Percentiles rank a stretch among this genome's conserved stretches.
phyloP scores from a whole-genome alignment of 805 yeast species.

The Pichia phayaonensis region DNA sequence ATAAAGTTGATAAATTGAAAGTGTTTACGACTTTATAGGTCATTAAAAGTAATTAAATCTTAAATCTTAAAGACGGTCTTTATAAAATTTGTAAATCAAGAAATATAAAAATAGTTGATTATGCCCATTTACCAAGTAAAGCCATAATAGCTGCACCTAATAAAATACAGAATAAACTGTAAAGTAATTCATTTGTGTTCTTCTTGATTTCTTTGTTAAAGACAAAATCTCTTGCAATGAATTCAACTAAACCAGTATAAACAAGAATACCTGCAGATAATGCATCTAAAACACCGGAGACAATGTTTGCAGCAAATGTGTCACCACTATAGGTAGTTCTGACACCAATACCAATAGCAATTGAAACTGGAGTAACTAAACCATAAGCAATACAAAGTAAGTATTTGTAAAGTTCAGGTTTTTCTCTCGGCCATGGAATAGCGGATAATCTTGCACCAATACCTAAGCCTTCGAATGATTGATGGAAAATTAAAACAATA shows the following conservation, averaged over 20 bases:
- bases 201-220: constrained; percentile 50
- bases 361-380: constrained; percentile 60
- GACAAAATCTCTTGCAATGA: constrained; percentile 66
- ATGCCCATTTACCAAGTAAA: constrained; percentile 65
- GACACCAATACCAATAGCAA: constrained; percentile 70
- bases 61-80: neutral
- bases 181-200: constrained; percentile 39
- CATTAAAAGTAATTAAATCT: neutral
- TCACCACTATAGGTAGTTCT: constrained; percentile 50
- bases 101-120: neutral
- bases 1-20: constrained; percentile 32
- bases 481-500: constrained; percentile 60
- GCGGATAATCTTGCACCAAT: constrained; percentile 66
- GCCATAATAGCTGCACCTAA: constrained; percentile 68
- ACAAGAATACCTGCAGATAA: constrained; percentile 68
- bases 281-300: constrained; percentile 65
- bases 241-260: constrained; percentile 67
- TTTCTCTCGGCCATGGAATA: constrained; percentile 32
- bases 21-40: constrained; percentile 30
- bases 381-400: constrained; percentile 47
- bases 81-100: neutral
- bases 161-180: constrained; percentile 43
- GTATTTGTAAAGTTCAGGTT: constrained; percentile 25
- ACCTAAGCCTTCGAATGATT: constrained; percentile 77
- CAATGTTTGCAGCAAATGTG: constrained; percentile 46